Evolutionary conservation across 1,284 basidiomycete genomes (phyloP).

Genomic region (Anthracocystis walkeri): DNA sequence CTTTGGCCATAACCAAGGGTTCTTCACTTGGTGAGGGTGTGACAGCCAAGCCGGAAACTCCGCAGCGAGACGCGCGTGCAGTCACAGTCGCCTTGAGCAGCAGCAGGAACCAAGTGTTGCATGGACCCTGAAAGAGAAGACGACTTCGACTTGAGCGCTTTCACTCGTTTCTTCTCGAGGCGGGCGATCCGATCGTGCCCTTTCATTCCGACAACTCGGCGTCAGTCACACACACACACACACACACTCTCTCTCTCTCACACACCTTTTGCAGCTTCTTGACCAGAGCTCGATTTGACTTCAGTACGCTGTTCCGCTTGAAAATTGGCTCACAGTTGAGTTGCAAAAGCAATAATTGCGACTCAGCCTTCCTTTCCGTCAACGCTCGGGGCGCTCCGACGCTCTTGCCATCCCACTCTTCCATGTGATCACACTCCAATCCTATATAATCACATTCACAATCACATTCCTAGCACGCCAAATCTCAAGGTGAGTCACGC

Average conservation of each 20-base stretch:
- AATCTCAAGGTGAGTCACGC: background rate
- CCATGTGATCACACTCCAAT: slow-evolving; percentile 17
- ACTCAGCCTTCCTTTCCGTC: background rate
- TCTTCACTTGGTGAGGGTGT: background rate
- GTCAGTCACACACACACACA: background rate
- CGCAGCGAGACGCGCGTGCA: slow-evolving; percentile 2
- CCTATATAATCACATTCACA: slow-evolving; percentile 20
- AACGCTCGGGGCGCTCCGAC: slow-evolving; percentile 16
- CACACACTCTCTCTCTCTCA: no score
- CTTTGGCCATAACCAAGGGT: background rate
- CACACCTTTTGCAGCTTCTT: background rate
- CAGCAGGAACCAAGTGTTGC: background rate
- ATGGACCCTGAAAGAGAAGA: slow-evolving; percentile 7
- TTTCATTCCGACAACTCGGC: background rate
- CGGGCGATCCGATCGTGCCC: slow-evolving; percentile 2
- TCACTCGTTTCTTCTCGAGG: background rate
- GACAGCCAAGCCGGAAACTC: slow-evolving; percentile 2
- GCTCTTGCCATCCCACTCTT: background rate
- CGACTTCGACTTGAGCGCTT: background rate
- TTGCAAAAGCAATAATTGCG: background rate
- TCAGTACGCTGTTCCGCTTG: no score
- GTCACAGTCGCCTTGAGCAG: background rate
- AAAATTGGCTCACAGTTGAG: no score
- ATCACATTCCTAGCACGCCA: background rate
- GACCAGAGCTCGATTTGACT: no score